Evolutionary conservation across 192 early-diverging fungal species (phyloP).

Genomic region (Podila epigama): DNA sequence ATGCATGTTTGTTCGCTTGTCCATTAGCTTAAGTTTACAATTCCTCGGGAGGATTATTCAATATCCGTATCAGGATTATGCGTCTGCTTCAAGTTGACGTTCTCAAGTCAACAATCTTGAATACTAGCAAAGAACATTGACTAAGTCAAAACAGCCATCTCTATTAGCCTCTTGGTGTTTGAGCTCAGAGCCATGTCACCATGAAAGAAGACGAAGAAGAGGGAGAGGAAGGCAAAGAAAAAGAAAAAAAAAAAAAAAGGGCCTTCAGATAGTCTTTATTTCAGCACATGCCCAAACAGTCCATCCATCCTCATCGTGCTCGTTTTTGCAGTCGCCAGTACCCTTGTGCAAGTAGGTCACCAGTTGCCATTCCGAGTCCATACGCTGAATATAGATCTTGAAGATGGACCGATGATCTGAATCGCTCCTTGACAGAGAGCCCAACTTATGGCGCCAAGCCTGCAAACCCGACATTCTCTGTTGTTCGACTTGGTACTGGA

Average conservation of each 20-base stretch:
- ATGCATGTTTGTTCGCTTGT: no score
- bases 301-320: slow-evolving; percentile 17
- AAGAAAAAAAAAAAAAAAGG: not conserved
- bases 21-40: no score
- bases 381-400: slow-evolving; percentile 16
- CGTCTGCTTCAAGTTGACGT: no score
- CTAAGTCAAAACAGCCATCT: no score
- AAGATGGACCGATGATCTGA: slow-evolving; percentile 4
- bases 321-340: slow-evolving; percentile 12
- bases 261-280: slow-evolving; percentile 10
- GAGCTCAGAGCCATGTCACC: no score
- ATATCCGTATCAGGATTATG: no score
- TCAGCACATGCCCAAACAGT: slow-evolving; percentile 15
- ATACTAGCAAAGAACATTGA: no score
- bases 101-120: no score
- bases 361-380: slow-evolving; percentile 21
- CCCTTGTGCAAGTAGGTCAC: slow-evolving; percentile 20
- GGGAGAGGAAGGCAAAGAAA: not conserved
- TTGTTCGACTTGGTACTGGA: not conserved
- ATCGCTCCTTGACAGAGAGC: not conserved
- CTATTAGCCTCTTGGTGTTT: no score
- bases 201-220: no score
- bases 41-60: no score
- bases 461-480: not conserved
- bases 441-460: not conserved